A percentile compares a stretch with the other conserved stretches of the same genome.
Conservation (phyloP, 306 rosid species). For the Macrotyloma uniflorum region DNA sequence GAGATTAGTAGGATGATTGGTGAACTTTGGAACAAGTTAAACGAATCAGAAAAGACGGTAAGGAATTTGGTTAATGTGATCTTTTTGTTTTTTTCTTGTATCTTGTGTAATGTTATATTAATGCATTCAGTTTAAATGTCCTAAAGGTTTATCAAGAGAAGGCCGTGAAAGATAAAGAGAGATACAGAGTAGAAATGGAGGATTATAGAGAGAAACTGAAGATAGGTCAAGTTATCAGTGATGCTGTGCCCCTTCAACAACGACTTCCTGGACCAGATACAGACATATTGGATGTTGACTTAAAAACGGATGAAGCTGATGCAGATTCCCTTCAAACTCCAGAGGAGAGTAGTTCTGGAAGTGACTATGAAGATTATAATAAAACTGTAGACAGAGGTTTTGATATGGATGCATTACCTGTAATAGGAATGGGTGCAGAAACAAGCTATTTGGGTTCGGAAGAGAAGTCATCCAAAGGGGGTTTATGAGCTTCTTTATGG, state of each 20-base stretch:
- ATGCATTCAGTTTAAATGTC: background rate
- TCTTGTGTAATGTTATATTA: background rate
- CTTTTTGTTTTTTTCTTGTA: background rate
- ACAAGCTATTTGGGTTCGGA: slow-evolving; percentile 42
- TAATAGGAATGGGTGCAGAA: slow-evolving; percentile 37
- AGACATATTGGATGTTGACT: slow-evolving; percentile 48
- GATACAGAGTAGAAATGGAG: slow-evolving; percentile 84
- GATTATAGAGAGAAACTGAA: slow-evolving; percentile 64
- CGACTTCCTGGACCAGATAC: slow-evolving; percentile 56
- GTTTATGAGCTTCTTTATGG: slow-evolving; percentile 39
- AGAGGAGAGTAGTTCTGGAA: slow-evolving; percentile 60
- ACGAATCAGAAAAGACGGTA: slow-evolving; percentile 67
- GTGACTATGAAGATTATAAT: slow-evolving; percentile 57
- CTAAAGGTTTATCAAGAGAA: slow-evolving; percentile 85
- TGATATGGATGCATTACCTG: slow-evolving; percentile 44
- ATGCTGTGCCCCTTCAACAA: slow-evolving; percentile 79
- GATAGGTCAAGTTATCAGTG: slow-evolving; percentile 60
- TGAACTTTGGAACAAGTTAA: slow-evolving; percentile 87
- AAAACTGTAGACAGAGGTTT: slow-evolving; percentile 41
- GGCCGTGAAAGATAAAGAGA: slow-evolving; percentile 80
- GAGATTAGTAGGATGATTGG: slow-evolving; percentile 93
- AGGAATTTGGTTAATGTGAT: slow-evolving; percentile 21
- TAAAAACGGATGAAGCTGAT: slow-evolving; percentile 52
- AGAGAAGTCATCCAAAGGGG: slow-evolving; percentile 41
- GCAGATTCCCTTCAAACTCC: slow-evolving; percentile 48